phyloP scores from a whole-genome alignment of 495 filamentous ascomycete species.

The Aspergillus avenaceus region DNA sequence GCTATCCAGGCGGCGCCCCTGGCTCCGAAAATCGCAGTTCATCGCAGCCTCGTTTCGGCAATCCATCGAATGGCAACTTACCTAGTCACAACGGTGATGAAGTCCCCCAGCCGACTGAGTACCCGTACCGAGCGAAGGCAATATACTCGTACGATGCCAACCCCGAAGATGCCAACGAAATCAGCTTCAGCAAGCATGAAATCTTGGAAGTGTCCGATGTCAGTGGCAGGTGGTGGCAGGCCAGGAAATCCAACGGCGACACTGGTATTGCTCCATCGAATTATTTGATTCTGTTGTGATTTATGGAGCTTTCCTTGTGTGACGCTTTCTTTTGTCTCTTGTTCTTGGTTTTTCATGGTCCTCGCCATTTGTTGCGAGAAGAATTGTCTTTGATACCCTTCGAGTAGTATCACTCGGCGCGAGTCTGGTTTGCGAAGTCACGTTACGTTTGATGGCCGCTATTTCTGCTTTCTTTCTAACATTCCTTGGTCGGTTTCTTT shows the following conservation, averaged over 20 bases:
- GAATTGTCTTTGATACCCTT: slow-evolving; percentile 47
- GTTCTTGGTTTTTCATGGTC: slow-evolving; percentile 21
- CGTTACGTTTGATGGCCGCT: slow-evolving; percentile 45
- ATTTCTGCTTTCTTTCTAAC: slow-evolving; percentile 7
- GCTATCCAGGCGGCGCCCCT: slow-evolving; percentile 60
- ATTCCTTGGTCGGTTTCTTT: slow-evolving; percentile 10
- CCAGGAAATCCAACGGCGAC: slow-evolving; percentile 88
- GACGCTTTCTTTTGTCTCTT: slow-evolving; percentile 19
- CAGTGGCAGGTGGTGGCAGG: slow-evolving; percentile 98
- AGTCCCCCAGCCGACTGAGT: slow-evolving; percentile 80
- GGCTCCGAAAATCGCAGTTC: slow-evolving; percentile 56
- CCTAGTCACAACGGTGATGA: slow-evolving; percentile 41
- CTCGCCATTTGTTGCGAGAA: slow-evolving; percentile 25
- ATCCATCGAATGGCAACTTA: slow-evolving; percentile 27
- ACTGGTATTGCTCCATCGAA: slow-evolving; percentile 97
- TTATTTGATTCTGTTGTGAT: slow-evolving; percentile 93
- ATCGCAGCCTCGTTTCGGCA: slow-evolving; percentile 54
- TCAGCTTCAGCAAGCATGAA: slow-evolving; percentile 94
- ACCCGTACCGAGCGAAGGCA: slow-evolving; percentile 94
- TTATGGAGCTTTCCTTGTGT: slow-evolving; percentile 15
- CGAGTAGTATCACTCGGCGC: slow-evolving; percentile 38
- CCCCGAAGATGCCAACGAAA: slow-evolving; percentile 96
- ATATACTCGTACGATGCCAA: slow-evolving; percentile 99
- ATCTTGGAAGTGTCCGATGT: slow-evolving; percentile 96
- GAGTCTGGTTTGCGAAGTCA: slow-evolving; percentile 35